Evolutionary conservation across 129 eudicot species (phyloP).

Genomic region (Arctium lappa): DNA sequence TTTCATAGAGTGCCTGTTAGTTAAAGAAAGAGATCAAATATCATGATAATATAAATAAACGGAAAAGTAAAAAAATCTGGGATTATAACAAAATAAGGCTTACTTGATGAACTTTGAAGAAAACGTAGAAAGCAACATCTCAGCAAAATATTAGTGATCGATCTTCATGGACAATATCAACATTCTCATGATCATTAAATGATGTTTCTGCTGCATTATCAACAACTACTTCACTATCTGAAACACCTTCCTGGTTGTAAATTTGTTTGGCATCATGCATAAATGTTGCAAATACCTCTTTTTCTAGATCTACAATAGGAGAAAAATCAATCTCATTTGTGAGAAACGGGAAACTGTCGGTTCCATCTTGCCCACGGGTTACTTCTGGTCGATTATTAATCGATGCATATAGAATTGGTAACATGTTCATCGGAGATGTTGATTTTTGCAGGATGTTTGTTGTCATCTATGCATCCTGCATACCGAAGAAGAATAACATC

Average conservation of each 20-base stretch:
- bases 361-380: constrained; percentile 21
- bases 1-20: constrained; percentile 59
- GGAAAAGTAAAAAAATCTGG: neutral
- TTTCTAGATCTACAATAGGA: constrained; percentile 44
- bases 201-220: constrained; percentile 53
- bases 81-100: constrained; percentile 4
- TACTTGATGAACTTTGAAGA: constrained; percentile 73
- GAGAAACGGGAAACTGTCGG: constrained; percentile 27
- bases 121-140: constrained; percentile 50
- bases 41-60: neutral
- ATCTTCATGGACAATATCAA: constrained; percentile 37
- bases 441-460: constrained; percentile 31
- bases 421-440: neutral
- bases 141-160: constrained; percentile 53
- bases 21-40: neutral
- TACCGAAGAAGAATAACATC: constrained; percentile 33
- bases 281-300: constrained; percentile 31
- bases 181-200: constrained; percentile 48
- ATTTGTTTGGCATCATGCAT: constrained; percentile 23
- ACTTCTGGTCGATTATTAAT: neutral
- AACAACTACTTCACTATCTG: constrained; percentile 25
- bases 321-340: constrained; percentile 58
- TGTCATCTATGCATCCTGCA: constrained; percentile 36
- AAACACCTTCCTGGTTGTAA: constrained; percentile 21
- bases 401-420: neutral